These are phyloP conservation scores for Trichomonas tenax DNA, from an alignment of 208 protist species.

Conservation along the genomic window DNA sequence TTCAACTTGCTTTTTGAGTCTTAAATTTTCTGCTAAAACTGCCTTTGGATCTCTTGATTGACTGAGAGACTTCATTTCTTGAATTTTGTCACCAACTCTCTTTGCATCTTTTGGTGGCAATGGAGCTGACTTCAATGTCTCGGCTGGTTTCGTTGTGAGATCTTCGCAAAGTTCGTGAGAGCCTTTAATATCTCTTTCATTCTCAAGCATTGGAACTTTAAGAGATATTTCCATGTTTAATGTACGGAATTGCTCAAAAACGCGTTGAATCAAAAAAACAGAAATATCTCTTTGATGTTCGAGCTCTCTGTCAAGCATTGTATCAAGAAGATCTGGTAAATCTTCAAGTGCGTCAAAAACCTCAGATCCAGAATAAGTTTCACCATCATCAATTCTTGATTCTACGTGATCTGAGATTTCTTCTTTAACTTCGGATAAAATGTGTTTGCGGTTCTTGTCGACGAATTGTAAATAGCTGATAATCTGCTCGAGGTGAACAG, in stretches of 20 bases:
- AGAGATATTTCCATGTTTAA: neutral
- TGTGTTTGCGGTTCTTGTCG: neutral
- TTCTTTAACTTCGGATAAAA: neutral
- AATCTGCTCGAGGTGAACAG: neutral
- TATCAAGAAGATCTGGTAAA: neutral
- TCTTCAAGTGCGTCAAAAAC: neutral
- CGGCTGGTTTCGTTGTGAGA: neutral
- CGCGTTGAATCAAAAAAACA: neutral
- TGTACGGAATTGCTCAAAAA: neutral
- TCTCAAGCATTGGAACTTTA: neutral
- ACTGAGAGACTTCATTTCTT: neutral
- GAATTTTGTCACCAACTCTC: neutral
- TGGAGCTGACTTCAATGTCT: neutral
- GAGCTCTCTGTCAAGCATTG: neutral
- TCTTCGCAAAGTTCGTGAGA: neutral
- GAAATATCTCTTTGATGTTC: conserved; percentile 2
- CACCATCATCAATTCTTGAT: neutral
- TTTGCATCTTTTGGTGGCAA: neutral
- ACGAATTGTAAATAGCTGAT: neutral
- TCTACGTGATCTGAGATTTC: neutral
- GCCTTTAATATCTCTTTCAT: neutral
- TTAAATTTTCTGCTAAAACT: neutral
- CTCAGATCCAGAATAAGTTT: neutral
- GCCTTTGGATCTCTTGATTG: neutral
- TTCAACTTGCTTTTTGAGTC: neutral